phyloP scores from a whole-genome alignment of 441 rosid genomes.

The Capsella rubella region DNA sequence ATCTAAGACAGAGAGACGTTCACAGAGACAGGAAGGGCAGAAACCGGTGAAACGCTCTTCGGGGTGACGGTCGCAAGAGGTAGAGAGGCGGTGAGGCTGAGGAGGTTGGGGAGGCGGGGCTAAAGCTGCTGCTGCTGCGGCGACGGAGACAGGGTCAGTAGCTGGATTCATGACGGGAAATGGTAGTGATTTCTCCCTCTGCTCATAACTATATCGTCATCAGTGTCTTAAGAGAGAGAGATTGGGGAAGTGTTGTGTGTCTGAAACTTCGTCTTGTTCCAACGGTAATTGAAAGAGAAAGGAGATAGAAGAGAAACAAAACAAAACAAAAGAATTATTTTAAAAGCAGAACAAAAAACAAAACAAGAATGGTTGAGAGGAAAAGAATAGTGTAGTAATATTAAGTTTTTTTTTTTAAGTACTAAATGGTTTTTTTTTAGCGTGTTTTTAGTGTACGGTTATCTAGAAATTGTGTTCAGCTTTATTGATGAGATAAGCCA shows the following conservation, averaged over 20 bases:
- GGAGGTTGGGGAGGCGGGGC: constrained; percentile 82
- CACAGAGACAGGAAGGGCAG: constrained; percentile 98
- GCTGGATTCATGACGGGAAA: constrained; percentile 86
- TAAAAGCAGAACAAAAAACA: not conserved
- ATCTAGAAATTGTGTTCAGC: constrained; percentile 22
- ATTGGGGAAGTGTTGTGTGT: constrained; percentile 36
- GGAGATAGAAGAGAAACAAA: constrained; percentile 32
- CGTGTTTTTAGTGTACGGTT: constrained; percentile 5
- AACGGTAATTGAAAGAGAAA: constrained; percentile 61
- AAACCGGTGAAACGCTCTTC: constrained; percentile 88
- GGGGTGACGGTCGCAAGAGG: constrained; percentile 95
- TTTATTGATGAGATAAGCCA: constrained; percentile 29
- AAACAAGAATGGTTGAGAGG: no score
- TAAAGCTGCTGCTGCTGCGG: constrained; percentile 43
- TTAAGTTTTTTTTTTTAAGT: no score
- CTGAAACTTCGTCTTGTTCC: constrained; percentile 55
- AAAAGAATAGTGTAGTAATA: no score
- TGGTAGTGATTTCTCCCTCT: constrained; percentile 47
- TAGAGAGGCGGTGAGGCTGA: constrained; percentile 87
- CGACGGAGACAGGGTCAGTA: constrained; percentile 61
- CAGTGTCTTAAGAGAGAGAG: constrained; percentile 36
- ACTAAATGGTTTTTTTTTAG: not conserved
- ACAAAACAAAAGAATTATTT: not conserved
- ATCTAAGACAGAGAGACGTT: constrained; percentile 89
- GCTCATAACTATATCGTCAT: constrained; percentile 56